Evolutionary conservation across 345 rosid genomes (phyloP), one percentile per base, ranked within the genome.

Genomic region (Syzygium aromaticum): DNA sequence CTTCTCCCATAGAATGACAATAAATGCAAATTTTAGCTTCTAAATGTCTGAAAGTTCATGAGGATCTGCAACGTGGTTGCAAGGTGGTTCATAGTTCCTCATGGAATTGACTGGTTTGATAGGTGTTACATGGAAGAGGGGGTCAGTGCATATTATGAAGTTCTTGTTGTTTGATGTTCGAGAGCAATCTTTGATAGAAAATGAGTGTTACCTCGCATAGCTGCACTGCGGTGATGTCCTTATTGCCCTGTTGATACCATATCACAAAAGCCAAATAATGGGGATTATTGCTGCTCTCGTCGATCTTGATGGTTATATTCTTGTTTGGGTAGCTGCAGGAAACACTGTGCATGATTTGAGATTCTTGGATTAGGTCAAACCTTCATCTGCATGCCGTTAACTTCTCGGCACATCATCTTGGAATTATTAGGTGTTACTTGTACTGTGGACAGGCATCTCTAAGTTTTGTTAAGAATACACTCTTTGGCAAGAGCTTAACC

Each of bases 161-260:
- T 38, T 38, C 82, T 73, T 22, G 22, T 73, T 49, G 5, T 73
- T 67, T 73, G 7, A 73, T 25, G 80, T 73, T 73, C 25, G 80
- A 33, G 80, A 17, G 49, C 49, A 38, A 73, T 38, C 80, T 33
- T 4, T 15, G 30, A 56, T 14, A 21, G 84, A 16, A 56, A 80
- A 17, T 61, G 64, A 63, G 54, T 19, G 84, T 30, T 91, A 95
- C 97, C 94, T 95, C 95, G 21, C 97, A 95, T 15, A 95, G 91
- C 89, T 94, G 96, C 84, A 95, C 97, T 16, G 95, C 97, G 2
- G 94, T 93, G 87, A 95, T 93, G 86, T 95, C 97, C 86, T 85
- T 93, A 49, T 87, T 89, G 52, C 97, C 97, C 91, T 95, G 95
- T 87, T 95, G 97, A 89, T 90, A 91, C 95, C 94, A 91, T 54